phyloP scores from a whole-genome alignment of 139 green algal genomes.

The Edaphochlamys debaryana region DNA sequence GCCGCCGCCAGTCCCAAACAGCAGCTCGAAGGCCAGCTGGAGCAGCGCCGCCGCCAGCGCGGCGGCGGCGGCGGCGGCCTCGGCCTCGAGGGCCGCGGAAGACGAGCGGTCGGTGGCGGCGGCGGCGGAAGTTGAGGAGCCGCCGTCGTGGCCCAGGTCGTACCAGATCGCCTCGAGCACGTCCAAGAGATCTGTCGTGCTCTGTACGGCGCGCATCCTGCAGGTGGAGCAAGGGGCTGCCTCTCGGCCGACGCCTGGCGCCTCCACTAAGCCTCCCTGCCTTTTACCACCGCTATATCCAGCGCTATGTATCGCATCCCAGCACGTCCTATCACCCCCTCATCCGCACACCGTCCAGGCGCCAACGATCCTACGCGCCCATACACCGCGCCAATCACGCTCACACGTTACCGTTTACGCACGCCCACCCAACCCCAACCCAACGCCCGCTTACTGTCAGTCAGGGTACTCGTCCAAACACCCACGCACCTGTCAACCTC shows the following conservation, averaged over 20 bases:
- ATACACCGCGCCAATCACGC: not conserved
- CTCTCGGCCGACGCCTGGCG: no score
- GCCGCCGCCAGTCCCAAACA: not conserved
- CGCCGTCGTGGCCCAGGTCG: not conserved
- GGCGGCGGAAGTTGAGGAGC: no score
- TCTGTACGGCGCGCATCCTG: conserved; percentile 24
- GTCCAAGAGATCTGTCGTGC: conserved; percentile 4
- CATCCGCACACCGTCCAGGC: no score
- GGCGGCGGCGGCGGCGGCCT: not conserved
- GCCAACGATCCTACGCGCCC: not conserved
- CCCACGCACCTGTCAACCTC: conserved; percentile 33
- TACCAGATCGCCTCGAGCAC: conserved; percentile 19
- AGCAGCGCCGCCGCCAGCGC: conserved; percentile 7
- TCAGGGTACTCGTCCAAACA: not conserved
- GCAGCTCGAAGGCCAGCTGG: conserved; percentile 36
- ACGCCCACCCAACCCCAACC: no score
- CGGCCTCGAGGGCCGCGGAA: not conserved
- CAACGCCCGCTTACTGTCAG: not conserved
- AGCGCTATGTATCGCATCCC: not conserved
- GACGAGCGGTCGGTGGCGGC: not conserved
- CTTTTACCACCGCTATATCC: no score
- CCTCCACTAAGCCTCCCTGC: no score
- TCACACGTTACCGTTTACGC: not conserved
- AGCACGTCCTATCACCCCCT: not conserved
- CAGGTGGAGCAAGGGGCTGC: no score